Evolutionary conservation across 441 rosid species (phyloP), one percentile per base, ranked within the genome.

Genomic region (Macaranga tanarius): DNA sequence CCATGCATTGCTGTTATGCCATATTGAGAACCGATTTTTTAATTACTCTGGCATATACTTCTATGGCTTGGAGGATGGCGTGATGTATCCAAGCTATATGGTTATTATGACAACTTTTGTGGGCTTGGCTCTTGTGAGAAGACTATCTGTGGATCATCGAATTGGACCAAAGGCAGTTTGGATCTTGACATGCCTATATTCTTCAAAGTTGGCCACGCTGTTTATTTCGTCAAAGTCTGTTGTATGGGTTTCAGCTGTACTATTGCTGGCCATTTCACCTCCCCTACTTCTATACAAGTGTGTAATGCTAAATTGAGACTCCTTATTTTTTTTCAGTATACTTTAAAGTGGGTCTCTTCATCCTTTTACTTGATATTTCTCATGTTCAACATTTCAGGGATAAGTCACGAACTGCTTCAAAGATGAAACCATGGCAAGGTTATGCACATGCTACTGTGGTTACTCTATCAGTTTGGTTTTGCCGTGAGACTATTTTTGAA

Each of bases 341-440:
- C 20, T 34, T 19, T 7, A 25, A 44, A 67, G 48, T 38, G 45
- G 56, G 71, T 70, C 59, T 26, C 50, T 57, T 67, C 50, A 40
- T 38, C 28, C 65, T 64, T 31, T 31, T 31, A 31, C 15, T 42
- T 10, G 45, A 59, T 65, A 12, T 58, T 31, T 67, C 17, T 20
- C 73, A 28, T 75, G 63, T 55, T 76, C 73, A 52, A 77, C 73
- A 67, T 74, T 84, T 79, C 85, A 91, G 99, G 87, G 92, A 91
- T 70, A 91, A 87, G 84, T 78, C 92, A 12, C 88, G 90, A 81
- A 79, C 92, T 69, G 89, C 85, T 73, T 86, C 93, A 67, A 95
- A 88, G 85, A 95, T 95, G 98, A 95, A 88, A 86, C 84, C 88
- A 76, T 93, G 97, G 97, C 98, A 95, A 85, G 99, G 97, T 80